These are phyloP conservation scores for Lipomyces chichibuensis DNA, from an alignment of 805 yeast species.

Conservation along the genomic window DNA sequence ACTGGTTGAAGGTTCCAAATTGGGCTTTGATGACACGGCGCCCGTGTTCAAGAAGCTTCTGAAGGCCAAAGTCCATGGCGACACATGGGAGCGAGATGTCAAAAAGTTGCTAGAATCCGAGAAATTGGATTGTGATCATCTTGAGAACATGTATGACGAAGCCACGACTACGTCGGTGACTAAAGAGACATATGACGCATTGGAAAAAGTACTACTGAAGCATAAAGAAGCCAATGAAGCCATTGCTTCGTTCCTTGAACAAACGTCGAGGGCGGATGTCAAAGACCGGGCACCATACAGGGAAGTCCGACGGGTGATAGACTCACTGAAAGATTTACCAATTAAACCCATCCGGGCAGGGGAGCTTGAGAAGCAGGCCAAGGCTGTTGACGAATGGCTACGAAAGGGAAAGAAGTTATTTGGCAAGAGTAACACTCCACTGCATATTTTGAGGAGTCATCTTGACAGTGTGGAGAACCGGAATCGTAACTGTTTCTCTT, in stretches of 20 bases:
- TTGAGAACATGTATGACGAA: constrained; percentile 34
- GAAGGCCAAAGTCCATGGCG: constrained; percentile 33
- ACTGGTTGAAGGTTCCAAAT: constrained; percentile 39
- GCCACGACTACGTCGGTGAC: constrained; percentile 34
- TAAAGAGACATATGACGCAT: constrained; percentile 36
- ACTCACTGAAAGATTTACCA: constrained; percentile 35
- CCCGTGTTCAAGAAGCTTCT: constrained; percentile 26
- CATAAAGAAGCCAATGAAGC: constrained; percentile 28
- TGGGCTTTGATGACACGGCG: constrained; percentile 39
- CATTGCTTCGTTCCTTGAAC: constrained; percentile 24
- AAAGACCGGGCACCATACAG: constrained; percentile 45
- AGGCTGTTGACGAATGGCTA: constrained; percentile 48
- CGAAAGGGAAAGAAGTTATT: constrained; percentile 44
- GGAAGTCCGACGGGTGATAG: constrained; percentile 41
- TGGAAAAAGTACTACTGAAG: constrained; percentile 26
- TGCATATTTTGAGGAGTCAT: constrained; percentile 41
- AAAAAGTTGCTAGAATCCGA: constrained; percentile 29
- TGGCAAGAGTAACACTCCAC: constrained; percentile 46
- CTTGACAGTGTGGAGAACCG: constrained; percentile 38
- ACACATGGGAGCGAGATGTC: constrained; percentile 39
- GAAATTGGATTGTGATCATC: constrained; percentile 7
- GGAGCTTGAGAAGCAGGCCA: constrained; percentile 38
- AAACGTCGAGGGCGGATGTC: constrained; percentile 41
- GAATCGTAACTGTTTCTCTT: constrained; percentile 38
- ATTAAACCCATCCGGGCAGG: constrained; percentile 31